These are phyloP conservation scores for Medicago lupulina DNA, from an alignment of 306 rosid genomes.

Conservation along the genomic window DNA sequence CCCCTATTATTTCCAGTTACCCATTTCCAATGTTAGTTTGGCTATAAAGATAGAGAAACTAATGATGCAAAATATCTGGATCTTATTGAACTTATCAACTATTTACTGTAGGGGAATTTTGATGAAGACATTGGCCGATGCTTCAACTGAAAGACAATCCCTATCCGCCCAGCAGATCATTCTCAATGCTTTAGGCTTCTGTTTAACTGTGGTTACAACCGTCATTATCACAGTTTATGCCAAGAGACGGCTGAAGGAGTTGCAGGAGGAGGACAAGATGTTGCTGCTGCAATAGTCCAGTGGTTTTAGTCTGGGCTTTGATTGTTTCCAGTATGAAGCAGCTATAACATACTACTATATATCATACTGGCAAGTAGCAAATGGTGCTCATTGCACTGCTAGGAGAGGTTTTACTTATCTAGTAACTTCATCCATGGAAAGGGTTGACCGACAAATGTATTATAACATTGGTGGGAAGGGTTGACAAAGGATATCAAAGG, in stretches of 20 bases:
- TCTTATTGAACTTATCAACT: conserved; percentile 31
- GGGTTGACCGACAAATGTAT: conserved; percentile 50
- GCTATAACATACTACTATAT: conserved; percentile 1
- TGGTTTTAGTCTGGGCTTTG: conserved; percentile 42
- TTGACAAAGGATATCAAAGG: conserved; percentile 37
- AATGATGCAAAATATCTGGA: conserved; percentile 8
- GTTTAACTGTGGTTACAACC: conserved; percentile 76
- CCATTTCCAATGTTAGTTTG: conserved; percentile 16
- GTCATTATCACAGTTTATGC: conserved; percentile 71
- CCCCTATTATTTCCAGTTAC: conserved; percentile 6
- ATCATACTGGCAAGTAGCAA: conserved; percentile 14
- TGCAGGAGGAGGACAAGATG: conserved; percentile 66
- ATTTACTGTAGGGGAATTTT: conserved; percentile 74
- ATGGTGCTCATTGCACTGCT: conserved; percentile 34
- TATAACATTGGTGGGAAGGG: conserved; percentile 36
- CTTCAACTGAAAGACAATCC: conserved; percentile 69
- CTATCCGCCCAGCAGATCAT: conserved; percentile 80
- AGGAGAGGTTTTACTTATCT: conserved; percentile 53
- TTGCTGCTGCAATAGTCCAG: conserved; percentile 65
- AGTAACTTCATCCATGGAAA: conserved; percentile 51
- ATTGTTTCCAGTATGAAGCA: conserved; percentile 36
- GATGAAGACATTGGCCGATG: conserved; percentile 83
- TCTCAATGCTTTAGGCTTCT: conserved; percentile 71
- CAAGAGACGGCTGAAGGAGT: conserved; percentile 66
- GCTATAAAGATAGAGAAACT: conserved; percentile 31